Evolutionary conservation across 495 filamentous ascomycete species (phyloP), one percentile per base, ranked within the genome.

Genomic region (Penicillium paradoxum): DNA sequence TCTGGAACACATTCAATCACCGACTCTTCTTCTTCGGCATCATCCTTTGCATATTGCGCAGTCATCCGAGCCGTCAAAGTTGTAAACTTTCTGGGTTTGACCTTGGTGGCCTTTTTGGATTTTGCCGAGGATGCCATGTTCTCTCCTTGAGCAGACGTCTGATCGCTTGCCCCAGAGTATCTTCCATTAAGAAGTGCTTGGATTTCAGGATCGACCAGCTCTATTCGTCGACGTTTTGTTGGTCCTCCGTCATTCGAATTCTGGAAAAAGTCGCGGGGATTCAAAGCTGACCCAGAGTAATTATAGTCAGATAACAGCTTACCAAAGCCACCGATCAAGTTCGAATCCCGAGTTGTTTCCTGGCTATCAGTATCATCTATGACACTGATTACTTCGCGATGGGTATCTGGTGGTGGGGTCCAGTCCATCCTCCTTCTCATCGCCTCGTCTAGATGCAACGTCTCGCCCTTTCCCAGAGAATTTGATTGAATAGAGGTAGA

Each of bases 11-110:
- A 30, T 30, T 62, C 45, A 1, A 52, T 50, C 4, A 41, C 37
- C 22, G 36, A 38, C 11, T 49, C 44, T 17, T 59, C 44, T 17
- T 59, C 47, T 40, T 64, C 45, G 13, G 29, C 21, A 39, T 58
- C 53, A 7, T 57, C 52, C 3, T 46, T 41, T 18, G 55, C 47
- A 65, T 95, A 96, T n/a, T 83, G 82, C 19, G 87, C 85, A 4
- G 85, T 96, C 21, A 91, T 90, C 39, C 86, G 73, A 46, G 86
- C 90, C 2, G 92, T 97, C 47, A 97, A 84, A 6, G 92, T 97
- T 34, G 82, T 85, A 0, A 85, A 69, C 63, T 89, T 91, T 71
- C 87, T 95, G 56, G 80, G 83, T 25, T 77, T 79, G 15, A 72
- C 71, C 77, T 86, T 70, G 59, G 57, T 54, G 75, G 85, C 66